Conservation (phyloP, 805 yeast species). For the Zygosaccharomyces siamensis region DNA sequence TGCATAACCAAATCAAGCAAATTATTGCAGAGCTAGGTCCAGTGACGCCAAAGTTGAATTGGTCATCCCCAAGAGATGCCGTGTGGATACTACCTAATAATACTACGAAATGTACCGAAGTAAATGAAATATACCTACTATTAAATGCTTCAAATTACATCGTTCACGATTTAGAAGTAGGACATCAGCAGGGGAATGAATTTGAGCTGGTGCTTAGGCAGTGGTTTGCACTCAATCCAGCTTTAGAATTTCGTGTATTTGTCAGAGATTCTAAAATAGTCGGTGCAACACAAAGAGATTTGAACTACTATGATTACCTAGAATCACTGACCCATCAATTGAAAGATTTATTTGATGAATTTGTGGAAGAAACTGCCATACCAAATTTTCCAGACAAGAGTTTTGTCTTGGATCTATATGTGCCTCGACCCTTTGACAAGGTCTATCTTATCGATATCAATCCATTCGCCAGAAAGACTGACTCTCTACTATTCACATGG, state of each 20-base stretch:
- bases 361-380: constrained; percentile 47
- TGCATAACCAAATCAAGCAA: constrained; percentile 50
- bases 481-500: constrained; percentile 79
- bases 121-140: constrained; percentile 72
- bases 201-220: constrained; percentile 72
- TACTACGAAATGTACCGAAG: constrained; percentile 62
- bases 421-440: constrained; percentile 66
- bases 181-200: constrained; percentile 27
- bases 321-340: constrained; percentile 47
- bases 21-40: constrained; percentile 48
- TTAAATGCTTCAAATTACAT: constrained; percentile 85
- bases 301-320: constrained; percentile 74
- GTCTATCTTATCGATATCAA: constrained; percentile 79
- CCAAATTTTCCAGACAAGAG: constrained; percentile 49
- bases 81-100: constrained; percentile 84
- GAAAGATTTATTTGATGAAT: constrained; percentile 44
- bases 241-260: constrained; percentile 87
- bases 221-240: constrained; percentile 83
- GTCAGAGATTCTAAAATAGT: constrained; percentile 58
- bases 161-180: constrained; percentile 65
- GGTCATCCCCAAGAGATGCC: constrained; percentile 97
- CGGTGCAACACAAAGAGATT: constrained; percentile 81
- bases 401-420: constrained; percentile 75
- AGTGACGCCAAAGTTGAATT: constrained; percentile 85
- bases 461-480: constrained; percentile 76